Conservation (phyloP, 208 protist species). For the Crithidia acanthocephali region DNA sequence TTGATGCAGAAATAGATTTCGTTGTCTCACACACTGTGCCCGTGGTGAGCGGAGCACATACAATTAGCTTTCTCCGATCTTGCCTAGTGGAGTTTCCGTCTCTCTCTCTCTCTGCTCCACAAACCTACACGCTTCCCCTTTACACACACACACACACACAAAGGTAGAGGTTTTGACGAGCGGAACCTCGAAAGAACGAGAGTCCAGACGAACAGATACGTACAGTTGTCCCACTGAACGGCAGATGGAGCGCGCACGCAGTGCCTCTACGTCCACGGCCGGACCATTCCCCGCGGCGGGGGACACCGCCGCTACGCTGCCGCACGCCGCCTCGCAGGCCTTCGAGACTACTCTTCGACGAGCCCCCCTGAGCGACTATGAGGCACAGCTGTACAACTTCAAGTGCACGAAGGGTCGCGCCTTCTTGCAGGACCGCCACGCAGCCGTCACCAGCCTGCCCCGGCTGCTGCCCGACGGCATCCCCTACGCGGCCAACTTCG, state of each 20-base stretch:
- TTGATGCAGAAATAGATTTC: too few species aligned
- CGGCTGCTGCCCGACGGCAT: constrained; percentile 82
- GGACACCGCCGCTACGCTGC: neutral
- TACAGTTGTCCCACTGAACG: neutral
- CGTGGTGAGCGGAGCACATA: too few species aligned
- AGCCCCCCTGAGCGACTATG: constrained; percentile 17
- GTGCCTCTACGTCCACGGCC: neutral
- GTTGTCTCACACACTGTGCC: too few species aligned
- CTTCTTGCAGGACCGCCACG: constrained; percentile 72
- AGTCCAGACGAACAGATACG: too few species aligned
- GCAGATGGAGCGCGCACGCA: neutral
- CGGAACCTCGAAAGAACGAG: too few species aligned
- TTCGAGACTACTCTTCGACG: neutral
- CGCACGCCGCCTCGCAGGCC: neutral
- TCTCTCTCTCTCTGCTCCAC: too few species aligned
- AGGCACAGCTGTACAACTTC: constrained; percentile 66
- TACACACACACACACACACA: too few species aligned
- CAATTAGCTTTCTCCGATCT: too few species aligned
- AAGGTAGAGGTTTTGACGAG: too few species aligned
- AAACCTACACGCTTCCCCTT: too few species aligned
- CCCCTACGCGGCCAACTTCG: constrained; percentile 86
- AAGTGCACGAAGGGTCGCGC: constrained; percentile 62
- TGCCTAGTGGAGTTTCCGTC: too few species aligned
- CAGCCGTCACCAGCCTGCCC: constrained; percentile 53
- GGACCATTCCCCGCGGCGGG: neutral